These are phyloP conservation scores for Trichophyton rubrum DNA, from an alignment of 2,329 filamentous ascomycete species.

Conservation along the genomic window DNA sequence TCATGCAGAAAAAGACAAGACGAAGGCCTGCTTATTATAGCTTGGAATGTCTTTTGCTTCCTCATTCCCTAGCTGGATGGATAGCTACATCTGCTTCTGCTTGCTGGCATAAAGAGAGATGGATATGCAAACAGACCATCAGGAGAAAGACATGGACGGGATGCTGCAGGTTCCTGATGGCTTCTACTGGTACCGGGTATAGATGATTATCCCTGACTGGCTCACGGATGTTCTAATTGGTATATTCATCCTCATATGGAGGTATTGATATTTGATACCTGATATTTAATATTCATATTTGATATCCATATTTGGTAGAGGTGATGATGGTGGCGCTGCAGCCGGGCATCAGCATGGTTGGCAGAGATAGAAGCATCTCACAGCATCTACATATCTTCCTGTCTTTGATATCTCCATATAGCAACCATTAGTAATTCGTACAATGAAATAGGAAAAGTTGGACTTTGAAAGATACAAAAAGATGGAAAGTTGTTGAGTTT, in stretches of 20 bases:
- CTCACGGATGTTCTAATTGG: neutral
- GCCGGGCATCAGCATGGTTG: neutral
- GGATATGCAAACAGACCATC: neutral
- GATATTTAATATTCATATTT: too few relatives aligned
- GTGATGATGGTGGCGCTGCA: neutral
- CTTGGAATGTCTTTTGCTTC: neutral
- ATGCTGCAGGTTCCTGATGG: neutral
- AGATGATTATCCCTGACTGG: neutral
- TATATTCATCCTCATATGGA: too few relatives aligned
- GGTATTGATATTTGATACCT: too few relatives aligned
- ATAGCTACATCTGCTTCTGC: neutral
- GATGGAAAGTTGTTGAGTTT: neutral
- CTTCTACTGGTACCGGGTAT: neutral
- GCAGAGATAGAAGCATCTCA: neutral
- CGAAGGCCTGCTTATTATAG: neutral
- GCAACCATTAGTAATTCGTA: neutral
- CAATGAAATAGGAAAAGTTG: neutral
- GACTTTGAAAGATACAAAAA: neutral
- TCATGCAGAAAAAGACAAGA: neutral
- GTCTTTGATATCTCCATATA: neutral
- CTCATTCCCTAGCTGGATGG: neutral
- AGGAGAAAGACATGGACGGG: neutral
- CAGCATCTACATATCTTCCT: neutral
- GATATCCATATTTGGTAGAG: neutral
- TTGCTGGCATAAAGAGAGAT: neutral